Conservation (phyloP, 2,329 filamentous ascomycete species). For the Nothophaeocryptopus gaeumannii region DNA sequence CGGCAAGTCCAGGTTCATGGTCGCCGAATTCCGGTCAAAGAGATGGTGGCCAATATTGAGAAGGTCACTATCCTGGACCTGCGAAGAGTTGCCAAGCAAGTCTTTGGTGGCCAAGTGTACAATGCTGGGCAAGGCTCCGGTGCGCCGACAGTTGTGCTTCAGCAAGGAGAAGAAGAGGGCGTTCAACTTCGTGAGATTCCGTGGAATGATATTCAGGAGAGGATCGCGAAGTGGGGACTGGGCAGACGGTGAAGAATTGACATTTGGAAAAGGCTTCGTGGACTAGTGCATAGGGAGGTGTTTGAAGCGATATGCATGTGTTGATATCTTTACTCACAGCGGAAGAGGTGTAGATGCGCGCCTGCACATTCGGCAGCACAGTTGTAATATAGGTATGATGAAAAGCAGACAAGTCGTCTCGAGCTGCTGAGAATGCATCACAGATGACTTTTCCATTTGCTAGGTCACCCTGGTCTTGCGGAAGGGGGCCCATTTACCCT, state of each 20-base stretch:
- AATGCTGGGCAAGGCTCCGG: slow-evolving; percentile 79
- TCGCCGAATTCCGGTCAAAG: slow-evolving; percentile 80
- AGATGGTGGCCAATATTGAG: slow-evolving; percentile 91
- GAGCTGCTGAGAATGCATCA: too few relatives aligned
- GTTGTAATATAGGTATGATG: too few relatives aligned
- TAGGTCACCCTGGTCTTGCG: too few relatives aligned
- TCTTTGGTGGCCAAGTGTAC: slow-evolving; percentile 72
- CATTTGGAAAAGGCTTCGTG: background rate
- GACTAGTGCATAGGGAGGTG: slow-evolving; percentile 2
- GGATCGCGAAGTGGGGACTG: slow-evolving; percentile 79
- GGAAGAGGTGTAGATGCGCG: too few relatives aligned
- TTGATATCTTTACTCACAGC: background rate
- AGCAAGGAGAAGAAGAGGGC: slow-evolving; percentile 78
- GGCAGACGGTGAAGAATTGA: slow-evolving; percentile 55
- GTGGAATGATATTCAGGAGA: slow-evolving; percentile 88
- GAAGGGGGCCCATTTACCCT: too few relatives aligned
- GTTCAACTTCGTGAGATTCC: slow-evolving; percentile 65
- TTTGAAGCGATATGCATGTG: background rate
- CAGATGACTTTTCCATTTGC: too few relatives aligned
- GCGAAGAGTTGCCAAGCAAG: slow-evolving; percentile 71
- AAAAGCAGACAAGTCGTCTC: too few relatives aligned
- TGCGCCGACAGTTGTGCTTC: slow-evolving; percentile 87
- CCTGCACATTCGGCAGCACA: too few relatives aligned
- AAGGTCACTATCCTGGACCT: slow-evolving; percentile 75
- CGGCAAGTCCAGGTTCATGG: slow-evolving; percentile 97